Evolutionary conservation across 441 rosid species (phyloP).

Genomic region (Adansonia grandidieri): DNA sequence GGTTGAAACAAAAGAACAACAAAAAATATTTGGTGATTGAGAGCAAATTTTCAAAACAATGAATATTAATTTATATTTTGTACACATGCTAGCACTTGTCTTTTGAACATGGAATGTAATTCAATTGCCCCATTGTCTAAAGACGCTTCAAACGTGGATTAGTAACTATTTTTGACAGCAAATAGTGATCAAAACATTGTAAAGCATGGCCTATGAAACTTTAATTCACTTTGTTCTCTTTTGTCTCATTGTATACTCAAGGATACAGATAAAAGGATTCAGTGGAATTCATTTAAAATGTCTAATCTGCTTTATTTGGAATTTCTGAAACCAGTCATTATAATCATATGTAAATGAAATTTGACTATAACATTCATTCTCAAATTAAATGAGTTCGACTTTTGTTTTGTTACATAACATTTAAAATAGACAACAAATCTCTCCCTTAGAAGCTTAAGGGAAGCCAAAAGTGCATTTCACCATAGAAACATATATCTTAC

Average conservation of each 20-base stretch:
- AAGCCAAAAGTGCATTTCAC: slow-evolving; percentile 7
- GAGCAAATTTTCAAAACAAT: background rate
- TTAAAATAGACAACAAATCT: background rate
- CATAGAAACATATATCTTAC: slow-evolving; percentile 50
- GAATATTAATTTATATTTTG: slow-evolving; percentile 4
- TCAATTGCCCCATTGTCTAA: background rate
- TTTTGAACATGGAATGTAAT: slow-evolving; percentile 14
- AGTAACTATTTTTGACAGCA: slow-evolving; percentile 1
- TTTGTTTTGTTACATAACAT: background rate
- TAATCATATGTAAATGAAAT: slow-evolving; percentile 14
- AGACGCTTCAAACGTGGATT: slow-evolving; percentile 5
- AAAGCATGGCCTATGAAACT: slow-evolving; percentile 20
- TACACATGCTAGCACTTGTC: slow-evolving; percentile 18
- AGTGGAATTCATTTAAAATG: background rate
- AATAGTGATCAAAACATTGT: background rate
- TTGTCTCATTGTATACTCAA: background rate
- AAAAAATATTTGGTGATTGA: background rate
- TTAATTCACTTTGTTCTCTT: slow-evolving; percentile 10
- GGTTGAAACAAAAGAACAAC: background rate
- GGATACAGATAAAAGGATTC: background rate
- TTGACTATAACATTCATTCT: slow-evolving; percentile 13
- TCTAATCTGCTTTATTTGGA: slow-evolving; percentile 11
- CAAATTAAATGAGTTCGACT: slow-evolving; percentile 16
- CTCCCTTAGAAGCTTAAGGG: background rate
- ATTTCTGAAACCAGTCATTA: slow-evolving; percentile 14